phyloP scores from a whole-genome alignment of 2,329 filamentous ascomycete genomes.

The Botrytis porri region DNA sequence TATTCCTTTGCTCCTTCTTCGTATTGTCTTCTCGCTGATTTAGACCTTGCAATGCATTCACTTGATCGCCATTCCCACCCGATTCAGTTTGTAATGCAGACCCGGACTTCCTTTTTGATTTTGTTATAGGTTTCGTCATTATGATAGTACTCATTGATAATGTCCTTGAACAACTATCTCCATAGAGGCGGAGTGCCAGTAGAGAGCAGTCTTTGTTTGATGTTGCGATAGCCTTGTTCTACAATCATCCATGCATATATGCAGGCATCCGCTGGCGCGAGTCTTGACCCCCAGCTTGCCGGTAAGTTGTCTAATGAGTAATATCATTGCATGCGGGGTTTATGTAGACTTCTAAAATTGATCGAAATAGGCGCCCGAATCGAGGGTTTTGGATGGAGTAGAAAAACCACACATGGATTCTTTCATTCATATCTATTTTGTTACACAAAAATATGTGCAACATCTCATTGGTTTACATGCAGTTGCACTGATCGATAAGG shows the following conservation, averaged over 20 bases:
- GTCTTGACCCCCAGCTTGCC: not conserved
- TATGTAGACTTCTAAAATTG: not conserved
- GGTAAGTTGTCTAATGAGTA: not conserved
- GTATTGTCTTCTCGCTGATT: not conserved
- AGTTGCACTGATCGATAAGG: not conserved
- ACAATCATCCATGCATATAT: not conserved
- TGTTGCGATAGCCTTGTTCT: not conserved
- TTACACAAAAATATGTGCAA: not conserved
- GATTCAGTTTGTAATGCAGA: not conserved
- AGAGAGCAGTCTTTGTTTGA: not conserved
- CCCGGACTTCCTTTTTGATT: not conserved
- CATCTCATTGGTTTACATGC: not conserved
- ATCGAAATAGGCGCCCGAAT: not conserved
- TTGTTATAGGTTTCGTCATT: not conserved
- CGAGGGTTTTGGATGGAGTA: not conserved
- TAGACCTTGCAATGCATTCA: not conserved
- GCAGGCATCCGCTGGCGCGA: not conserved
- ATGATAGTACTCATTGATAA: not conserved
- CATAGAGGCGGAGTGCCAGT: not conserved
- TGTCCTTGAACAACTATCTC: not conserved
- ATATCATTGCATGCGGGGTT: not conserved
- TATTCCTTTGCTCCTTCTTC: not conserved
- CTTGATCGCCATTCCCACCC: not conserved
- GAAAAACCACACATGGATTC: not conserved
- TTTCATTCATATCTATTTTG: not conserved